Base-by-base conservation (phyloP, 2,329 filamentous ascomycete genomes). In the Davidsoniella virescens region DNA sequence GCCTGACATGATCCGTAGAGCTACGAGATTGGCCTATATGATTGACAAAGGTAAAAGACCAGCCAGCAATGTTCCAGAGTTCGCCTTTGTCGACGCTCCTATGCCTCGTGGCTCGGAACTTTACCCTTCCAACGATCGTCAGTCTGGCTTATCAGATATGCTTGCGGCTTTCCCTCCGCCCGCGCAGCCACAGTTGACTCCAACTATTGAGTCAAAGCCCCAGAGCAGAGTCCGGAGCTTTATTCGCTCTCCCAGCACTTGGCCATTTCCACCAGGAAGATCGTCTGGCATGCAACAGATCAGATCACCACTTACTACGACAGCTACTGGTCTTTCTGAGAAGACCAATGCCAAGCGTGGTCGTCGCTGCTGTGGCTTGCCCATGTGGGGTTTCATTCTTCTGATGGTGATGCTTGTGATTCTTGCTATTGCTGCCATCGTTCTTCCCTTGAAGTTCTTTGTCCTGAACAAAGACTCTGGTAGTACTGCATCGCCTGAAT, bases 1-100 rank as follows among this genome's bases (percentile, higher is more conserved):
- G 53, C 84, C 88, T 0, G 92, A 96, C 62, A 68, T 98, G 54
- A 96, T 98, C 57, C 75, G 79, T 59, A 78, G 92, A 57, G 92
- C 92, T 9, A 96, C 90, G 0, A 79, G 78, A 56, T 69, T 96
- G 37, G 90, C 88, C 14, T 78, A 85, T 0, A 87, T 94, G 64
- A 80, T 98, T 52, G 90, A 96, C 59, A 80, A 80, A 56, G 90
- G 90, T 10, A 81, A 69, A 55, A 68, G 78, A 56, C 78, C 78
- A 25, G 75, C 68, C 18, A 82, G 78, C 58, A 70, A 72, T 14
- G 65, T 78, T 45, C 29, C 36, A 40, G 70, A 73, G 17, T 59
- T 78, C 12, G 70, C 72, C 54, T 77, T 70, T 52, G 66, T 70
- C 1, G 64, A 67, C 17, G 69, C 70, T 14, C 29, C 44, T 5